Evolutionary conservation across 2,329 filamentous ascomycete genomes (phyloP), one percentile per base, ranked within the genome.

Genomic region (Colletotrichum tabaci): DNA sequence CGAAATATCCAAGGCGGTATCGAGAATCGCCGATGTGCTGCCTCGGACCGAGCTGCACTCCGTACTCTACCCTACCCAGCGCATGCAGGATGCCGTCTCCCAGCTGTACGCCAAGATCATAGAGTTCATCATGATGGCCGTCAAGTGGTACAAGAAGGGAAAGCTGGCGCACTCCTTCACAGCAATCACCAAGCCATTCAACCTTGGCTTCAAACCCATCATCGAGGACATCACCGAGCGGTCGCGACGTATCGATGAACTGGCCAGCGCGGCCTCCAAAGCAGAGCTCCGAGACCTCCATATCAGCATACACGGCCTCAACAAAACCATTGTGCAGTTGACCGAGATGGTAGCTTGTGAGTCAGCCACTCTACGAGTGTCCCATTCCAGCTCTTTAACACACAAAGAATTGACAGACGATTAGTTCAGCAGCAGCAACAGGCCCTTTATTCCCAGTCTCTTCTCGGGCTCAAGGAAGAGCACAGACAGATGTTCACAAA

Each of bases 261-360:
- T 67, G 7, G 65, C 65, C 0, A 42, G 1, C 47, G 58, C 65
- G 1, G 47, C 50, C 1, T 46, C 26, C 0, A 68, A 64, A 9
- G 66, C 66, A 0, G 60, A 64, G 46, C 21, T 68, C 1, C 5
- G 66, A 42, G 66, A 68, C 0, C 50, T 15, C 46, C 13, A 18
- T 44, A 35, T 0, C 46, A 26, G 6, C 0, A 55, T 64, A 0
- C 21, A 26, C 12, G 23, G 23, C n/a, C 50, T 38, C 15, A 44
- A 30, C 12, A 30, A 42, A 30, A 61, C 12, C 1, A 55, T 46
- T 35, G 30, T 44, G 13, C 49, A 44, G n/a, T 18, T 64, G 38
- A 64, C 49, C 13, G 61, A 65, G 26, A 56, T 65, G 61, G 40
- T 65, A 15, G 26, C 52, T 21, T 47, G 61, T 65, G 26, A 6